These are phyloP conservation scores for Alloteropsis semialata DNA, from an alignment of 176 grass and related monocot genomes.

Conservation along the genomic window DNA sequence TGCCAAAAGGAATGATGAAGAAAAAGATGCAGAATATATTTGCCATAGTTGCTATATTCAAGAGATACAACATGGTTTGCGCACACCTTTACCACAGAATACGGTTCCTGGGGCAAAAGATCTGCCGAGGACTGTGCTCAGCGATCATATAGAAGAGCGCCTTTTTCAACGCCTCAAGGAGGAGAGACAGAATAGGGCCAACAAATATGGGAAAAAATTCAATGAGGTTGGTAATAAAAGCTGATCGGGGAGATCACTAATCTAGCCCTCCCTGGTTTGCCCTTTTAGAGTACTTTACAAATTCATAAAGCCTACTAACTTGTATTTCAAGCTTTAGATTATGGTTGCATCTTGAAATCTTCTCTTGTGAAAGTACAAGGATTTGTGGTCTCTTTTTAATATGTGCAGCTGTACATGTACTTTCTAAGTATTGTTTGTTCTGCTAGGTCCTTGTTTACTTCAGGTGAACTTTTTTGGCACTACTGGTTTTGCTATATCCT, in stretches of 20 bases:
- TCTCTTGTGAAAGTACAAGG: not conserved
- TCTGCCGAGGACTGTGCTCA: conserved; percentile 76
- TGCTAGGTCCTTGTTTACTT: conserved; percentile 3
- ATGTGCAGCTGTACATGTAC: not conserved
- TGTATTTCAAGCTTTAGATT: not conserved
- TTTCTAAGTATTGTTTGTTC: conserved; percentile 1
- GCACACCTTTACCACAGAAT: conserved; percentile 64
- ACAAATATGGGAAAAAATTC: conserved; percentile 45
- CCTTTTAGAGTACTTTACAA: not conserved
- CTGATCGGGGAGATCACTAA: not conserved
- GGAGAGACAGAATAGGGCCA: conserved; percentile 74
- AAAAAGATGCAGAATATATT: conserved; percentile 66
- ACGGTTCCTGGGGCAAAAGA: conserved; percentile 83
- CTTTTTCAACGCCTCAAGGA: conserved; percentile 64
- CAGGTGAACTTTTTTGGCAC: not conserved
- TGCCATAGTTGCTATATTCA: conserved; percentile 68
- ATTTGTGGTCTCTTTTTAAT: not conserved
- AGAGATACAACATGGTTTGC: conserved; percentile 63
- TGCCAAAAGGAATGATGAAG: conserved; percentile 62
- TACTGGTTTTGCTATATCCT: not conserved
- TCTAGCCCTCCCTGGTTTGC: not conserved
- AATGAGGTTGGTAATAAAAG: conserved; percentile 56
- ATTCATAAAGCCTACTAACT: not conserved
- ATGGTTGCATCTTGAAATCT: not conserved
- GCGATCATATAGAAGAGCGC: conserved; percentile 73